phyloP scores from a whole-genome alignment of 2,329 filamentous ascomycete genomes.

The Ampelomyces quisqualis region DNA sequence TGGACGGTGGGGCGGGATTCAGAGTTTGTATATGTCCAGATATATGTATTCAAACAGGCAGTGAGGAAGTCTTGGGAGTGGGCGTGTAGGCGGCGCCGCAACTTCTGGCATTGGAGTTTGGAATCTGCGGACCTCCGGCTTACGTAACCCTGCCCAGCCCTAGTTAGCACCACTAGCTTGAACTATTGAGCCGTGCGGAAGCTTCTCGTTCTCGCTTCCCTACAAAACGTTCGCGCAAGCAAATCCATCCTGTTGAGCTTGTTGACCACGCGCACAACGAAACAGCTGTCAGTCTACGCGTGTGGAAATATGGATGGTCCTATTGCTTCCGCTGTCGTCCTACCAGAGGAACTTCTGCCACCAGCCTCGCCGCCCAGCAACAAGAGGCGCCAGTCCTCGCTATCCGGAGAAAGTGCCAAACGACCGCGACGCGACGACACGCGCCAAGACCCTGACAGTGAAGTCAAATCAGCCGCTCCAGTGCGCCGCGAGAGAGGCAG shows the following conservation, averaged over 20 bases:
- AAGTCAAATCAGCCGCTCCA: constrained; percentile 40
- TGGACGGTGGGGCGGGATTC: too few relatives aligned
- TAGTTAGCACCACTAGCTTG: not conserved
- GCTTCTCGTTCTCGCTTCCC: constrained; percentile 13
- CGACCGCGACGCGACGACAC: constrained; percentile 52
- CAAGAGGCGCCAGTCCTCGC: constrained; percentile 59
- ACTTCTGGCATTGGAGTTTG: too few relatives aligned
- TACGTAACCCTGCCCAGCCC: constrained; percentile 1
- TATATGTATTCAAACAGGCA: not conserved
- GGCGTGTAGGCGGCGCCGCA: too few relatives aligned
- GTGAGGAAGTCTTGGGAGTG: not conserved
- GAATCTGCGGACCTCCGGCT: constrained; percentile 19
- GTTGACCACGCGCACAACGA: not conserved
- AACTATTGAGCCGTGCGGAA: constrained; percentile 30
- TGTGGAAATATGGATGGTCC: constrained; percentile 39
- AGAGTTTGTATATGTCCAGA: not conserved
- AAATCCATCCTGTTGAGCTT: not conserved
- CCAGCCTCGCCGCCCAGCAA: constrained; percentile 36
- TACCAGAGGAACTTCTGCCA: constrained; percentile 48
- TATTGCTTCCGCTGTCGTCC: constrained; percentile 57
- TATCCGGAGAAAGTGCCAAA: constrained; percentile 54
- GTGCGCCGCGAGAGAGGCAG: constrained; percentile 69
- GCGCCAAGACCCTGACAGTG: constrained; percentile 21
- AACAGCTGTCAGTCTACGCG: not conserved
- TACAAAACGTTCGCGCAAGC: constrained; percentile 3